phyloP scores from a whole-genome alignment of 225 moss, liverwort and hornwort genomes.

The Pseudoscleropodium purum region DNA sequence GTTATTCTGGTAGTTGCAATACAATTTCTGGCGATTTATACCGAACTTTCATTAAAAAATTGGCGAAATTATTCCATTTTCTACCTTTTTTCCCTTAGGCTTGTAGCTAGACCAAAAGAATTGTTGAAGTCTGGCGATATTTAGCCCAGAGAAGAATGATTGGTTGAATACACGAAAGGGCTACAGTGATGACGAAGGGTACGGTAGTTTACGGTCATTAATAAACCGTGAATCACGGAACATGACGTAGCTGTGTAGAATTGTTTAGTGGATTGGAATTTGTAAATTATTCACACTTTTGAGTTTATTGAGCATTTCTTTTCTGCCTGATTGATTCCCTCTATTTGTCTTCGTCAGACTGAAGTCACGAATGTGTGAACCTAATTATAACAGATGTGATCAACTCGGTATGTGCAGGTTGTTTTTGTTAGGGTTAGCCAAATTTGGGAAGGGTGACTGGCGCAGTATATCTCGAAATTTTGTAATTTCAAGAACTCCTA shows the following conservation, averaged over 20 bases:
- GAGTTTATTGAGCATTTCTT: background rate
- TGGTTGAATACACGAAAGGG: background rate
- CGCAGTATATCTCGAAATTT: conserved; percentile 90
- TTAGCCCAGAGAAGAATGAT: background rate
- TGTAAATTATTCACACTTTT: background rate
- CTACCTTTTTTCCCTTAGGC: background rate
- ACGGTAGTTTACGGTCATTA: background rate
- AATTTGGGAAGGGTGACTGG: conserved; percentile 98
- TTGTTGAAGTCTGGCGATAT: background rate
- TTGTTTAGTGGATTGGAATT: background rate
- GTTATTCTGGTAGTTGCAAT: background rate
- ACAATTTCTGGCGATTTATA: background rate
- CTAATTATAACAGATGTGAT: background rate
- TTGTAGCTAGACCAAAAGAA: background rate
- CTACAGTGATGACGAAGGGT: background rate
- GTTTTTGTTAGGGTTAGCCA: conserved; percentile 76
- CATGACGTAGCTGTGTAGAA: background rate
- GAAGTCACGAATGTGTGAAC: background rate
- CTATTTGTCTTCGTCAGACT: background rate
- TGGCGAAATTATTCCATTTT: background rate
- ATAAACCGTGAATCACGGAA: background rate
- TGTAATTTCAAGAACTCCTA: conserved; percentile 86
- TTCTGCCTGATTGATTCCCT: background rate
- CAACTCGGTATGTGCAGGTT: conserved; percentile 35
- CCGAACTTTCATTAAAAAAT: background rate